Evolutionary conservation across 495 filamentous ascomycete genomes (phyloP).

Genomic region (Paragyromitra xinjiangensis): DNA sequence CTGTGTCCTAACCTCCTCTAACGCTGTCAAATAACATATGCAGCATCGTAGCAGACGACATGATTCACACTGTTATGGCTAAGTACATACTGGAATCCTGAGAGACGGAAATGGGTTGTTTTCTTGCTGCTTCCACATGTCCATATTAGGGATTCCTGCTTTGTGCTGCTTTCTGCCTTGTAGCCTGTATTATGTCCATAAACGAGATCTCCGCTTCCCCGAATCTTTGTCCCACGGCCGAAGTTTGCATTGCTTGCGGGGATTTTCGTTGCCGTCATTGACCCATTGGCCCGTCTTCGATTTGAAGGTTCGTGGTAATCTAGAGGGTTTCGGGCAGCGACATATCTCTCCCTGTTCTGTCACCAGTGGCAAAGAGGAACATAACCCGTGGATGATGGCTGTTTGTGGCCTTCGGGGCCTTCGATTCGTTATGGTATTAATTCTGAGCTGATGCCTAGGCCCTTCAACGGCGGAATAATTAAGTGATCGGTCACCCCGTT

Average conservation of each 20-base stretch:
- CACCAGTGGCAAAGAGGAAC: slow-evolving; percentile 46
- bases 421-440: slow-evolving; percentile 46
- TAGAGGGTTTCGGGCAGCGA: slow-evolving; percentile 42
- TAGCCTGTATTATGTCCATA: slow-evolving; percentile 47
- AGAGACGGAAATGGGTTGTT: slow-evolving; percentile 35
- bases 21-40: slow-evolving; percentile 27
- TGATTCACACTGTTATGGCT: slow-evolving; percentile 30
- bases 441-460: slow-evolving; percentile 32
- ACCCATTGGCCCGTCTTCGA: slow-evolving; percentile 42
- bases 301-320: slow-evolving; percentile 49
- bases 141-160: slow-evolving; percentile 43
- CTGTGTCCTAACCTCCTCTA: slow-evolving; percentile 31
- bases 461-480: slow-evolving; percentile 37
- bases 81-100: slow-evolving; percentile 37
- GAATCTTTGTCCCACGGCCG: slow-evolving; percentile 51
- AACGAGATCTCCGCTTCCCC: slow-evolving; percentile 49
- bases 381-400: slow-evolving; percentile 40
- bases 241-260: slow-evolving; percentile 27
- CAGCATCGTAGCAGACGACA: slow-evolving; percentile 13
- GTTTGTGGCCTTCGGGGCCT: slow-evolving; percentile 49
- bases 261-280: slow-evolving; percentile 36
- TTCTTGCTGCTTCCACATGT: slow-evolving; percentile 49
- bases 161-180: slow-evolving; percentile 32
- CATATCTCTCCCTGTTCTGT: slow-evolving; percentile 43
- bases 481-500: slow-evolving; percentile 28